A percentile compares a stretch with the other conserved stretches of the same genome.
Conservation (phyloP, 257 asterid genomes). For the Avicennia marina region DNA sequence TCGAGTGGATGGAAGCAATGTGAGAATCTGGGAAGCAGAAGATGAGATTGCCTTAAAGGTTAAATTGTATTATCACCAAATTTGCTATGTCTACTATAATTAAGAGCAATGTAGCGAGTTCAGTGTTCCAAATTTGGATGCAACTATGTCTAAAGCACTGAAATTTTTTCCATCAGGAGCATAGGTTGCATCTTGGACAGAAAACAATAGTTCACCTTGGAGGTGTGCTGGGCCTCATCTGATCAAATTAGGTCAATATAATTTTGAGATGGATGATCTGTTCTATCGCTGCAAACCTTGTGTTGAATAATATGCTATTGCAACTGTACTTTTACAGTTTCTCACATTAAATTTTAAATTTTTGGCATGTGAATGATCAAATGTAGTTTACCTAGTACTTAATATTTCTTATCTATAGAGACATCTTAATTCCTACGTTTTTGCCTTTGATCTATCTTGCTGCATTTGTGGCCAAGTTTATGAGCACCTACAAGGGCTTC, state of each 20-base stretch:
- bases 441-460: conserved; percentile 33
- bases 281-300: not conserved
- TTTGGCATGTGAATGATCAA: not conserved
- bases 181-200: conserved; percentile 89
- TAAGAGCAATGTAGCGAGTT: not conserved
- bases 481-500: conserved; percentile 94
- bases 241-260: conserved; percentile 7
- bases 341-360: not conserved
- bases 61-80: too few relatives aligned
- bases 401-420: not conserved
- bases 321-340: not conserved
- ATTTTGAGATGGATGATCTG: too few relatives aligned
- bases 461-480: conserved; percentile 97
- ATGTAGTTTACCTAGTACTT: not conserved
- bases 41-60: too few relatives aligned
- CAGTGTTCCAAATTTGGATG: not conserved
- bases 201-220: conserved; percentile 97
- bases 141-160: not conserved
- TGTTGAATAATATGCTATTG: not conserved
- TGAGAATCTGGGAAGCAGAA: too few relatives aligned
- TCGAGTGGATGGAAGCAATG: too few relatives aligned
- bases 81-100: not conserved
- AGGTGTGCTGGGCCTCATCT: conserved; percentile 58
- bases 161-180: conserved; percentile 59
- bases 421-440: not conserved